Percentiles rank a stretch among this genome's conserved stretches.
phyloP scores from a whole-genome alignment of 2,329 filamentous ascomycete species.

The Xylariaceae sp. region DNA sequence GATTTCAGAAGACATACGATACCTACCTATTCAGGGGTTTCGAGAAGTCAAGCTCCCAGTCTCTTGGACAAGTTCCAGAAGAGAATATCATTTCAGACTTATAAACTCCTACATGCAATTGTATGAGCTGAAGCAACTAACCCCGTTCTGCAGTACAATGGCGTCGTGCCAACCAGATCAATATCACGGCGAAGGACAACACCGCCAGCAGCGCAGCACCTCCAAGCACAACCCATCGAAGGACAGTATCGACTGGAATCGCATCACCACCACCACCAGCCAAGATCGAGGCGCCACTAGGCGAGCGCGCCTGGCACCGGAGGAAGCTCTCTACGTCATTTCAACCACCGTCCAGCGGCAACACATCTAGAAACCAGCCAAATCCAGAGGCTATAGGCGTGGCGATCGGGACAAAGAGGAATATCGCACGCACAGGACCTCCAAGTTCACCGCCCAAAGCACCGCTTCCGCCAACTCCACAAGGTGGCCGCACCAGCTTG shows the following conservation, averaged over 20 bases:
- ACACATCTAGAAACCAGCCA: neutral
- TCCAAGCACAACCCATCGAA: neutral
- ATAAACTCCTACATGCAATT: too few relatives aligned
- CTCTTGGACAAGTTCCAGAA: too few relatives aligned
- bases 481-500: slow-evolving; percentile 1
- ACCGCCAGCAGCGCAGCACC: neutral
- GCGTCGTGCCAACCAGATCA: neutral
- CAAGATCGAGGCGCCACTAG: slow-evolving; percentile 15
- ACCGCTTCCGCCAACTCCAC: slow-evolving; percentile 21
- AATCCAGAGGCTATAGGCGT: neutral
- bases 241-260: slow-evolving; percentile 2
- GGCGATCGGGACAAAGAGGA: neutral
- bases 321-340: slow-evolving; percentile 23
- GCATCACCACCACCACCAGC: slow-evolving; percentile 11
- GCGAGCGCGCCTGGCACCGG: slow-evolving; percentile 29
- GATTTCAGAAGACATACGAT: too few relatives aligned
- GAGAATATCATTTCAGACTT: too few relatives aligned
- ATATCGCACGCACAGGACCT: slow-evolving; percentile 2
- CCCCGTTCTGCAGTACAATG: slow-evolving; percentile 11
- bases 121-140: too few relatives aligned
- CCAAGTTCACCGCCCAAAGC: slow-evolving; percentile 17
- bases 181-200: neutral
- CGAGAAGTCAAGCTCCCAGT: too few relatives aligned
- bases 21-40: too few relatives aligned
- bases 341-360: slow-evolving; percentile 14